Conservation (phyloP, 352 stramenopile species). For the Pythium sp. region DNA sequence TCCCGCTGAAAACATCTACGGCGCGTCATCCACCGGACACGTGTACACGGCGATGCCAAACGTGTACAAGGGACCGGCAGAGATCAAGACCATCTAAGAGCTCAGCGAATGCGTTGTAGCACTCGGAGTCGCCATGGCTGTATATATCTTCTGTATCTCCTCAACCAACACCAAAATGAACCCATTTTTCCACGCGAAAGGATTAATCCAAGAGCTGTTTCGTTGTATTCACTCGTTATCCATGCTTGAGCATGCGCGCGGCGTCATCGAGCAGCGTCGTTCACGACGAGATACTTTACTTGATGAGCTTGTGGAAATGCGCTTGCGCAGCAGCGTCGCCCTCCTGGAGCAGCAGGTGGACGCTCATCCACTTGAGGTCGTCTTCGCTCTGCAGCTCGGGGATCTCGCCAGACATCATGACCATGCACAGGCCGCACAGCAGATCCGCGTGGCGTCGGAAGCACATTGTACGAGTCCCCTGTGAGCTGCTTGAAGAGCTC, state of each 20-base stretch:
- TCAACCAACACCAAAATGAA: not conserved
- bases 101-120: not conserved
- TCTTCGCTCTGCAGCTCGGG: not conserved
- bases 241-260: not conserved
- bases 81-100: conserved; percentile 76
- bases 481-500: not conserved
- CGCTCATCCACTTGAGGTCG: not conserved
- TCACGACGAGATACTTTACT: not conserved
- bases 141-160: not conserved
- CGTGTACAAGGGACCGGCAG: conserved; percentile 45
- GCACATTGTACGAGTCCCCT: not conserved
- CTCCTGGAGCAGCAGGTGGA: not conserved
- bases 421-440: not conserved
- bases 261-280: not conserved
- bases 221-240: not conserved
- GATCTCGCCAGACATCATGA: not conserved
- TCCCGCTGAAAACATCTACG: conserved; percentile 75
- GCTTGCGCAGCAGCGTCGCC: not conserved
- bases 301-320: not conserved
- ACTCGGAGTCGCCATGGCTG: not conserved
- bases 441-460: not conserved
- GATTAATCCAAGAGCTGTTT: not conserved
- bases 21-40: conserved; percentile 34
- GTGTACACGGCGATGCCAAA: conserved; percentile 69
- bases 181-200: not conserved